phyloP scores from a whole-genome alignment of 2,329 filamentous ascomycete genomes.

The Chaetomiaceae sp. region DNA sequence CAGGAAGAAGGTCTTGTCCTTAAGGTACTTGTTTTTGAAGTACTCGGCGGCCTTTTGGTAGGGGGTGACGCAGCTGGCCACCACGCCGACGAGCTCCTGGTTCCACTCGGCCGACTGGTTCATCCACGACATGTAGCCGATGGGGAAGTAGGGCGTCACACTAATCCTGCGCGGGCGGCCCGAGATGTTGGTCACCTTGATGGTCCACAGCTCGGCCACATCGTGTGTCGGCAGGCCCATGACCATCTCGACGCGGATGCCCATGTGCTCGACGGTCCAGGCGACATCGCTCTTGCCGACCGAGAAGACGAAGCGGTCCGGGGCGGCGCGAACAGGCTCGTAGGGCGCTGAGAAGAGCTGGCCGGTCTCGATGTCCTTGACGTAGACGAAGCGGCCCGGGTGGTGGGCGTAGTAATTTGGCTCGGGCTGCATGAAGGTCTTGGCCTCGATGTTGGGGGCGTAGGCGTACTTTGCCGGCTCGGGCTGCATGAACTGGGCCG shows the following conservation, averaged over 20 bases:
- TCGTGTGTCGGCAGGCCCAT: constrained; percentile 49
- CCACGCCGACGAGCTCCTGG: constrained; percentile 43
- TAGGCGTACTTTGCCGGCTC: constrained; percentile 58
- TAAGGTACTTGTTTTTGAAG: constrained; percentile 52
- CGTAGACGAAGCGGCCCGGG: constrained; percentile 55
- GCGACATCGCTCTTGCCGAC: constrained; percentile 50
- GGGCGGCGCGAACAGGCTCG: constrained; percentile 47
- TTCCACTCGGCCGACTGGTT: constrained; percentile 53
- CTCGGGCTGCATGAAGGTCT: constrained; percentile 59
- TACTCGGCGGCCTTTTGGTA: constrained; percentile 56
- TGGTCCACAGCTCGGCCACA: constrained; percentile 52
- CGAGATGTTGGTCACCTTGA: constrained; percentile 48
- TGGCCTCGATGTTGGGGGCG: constrained; percentile 53
- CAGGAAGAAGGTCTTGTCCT: constrained; percentile 55
- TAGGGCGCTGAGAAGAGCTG: constrained; percentile 52
- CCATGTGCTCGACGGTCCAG: constrained; percentile 50
- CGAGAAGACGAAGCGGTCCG: constrained; percentile 49
- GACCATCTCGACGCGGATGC: constrained; percentile 48
- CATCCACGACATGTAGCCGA: constrained; percentile 61
- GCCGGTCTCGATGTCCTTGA: constrained; percentile 51
- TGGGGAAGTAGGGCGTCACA: constrained; percentile 53
- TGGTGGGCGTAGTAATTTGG: constrained; percentile 56
- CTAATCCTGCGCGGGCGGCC: constrained; percentile 43
- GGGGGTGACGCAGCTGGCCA: constrained; percentile 50
- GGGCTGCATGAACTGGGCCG: constrained; percentile 57